Evolutionary conservation across 768 basidiomycete genomes (phyloP).

Genomic region (Rhizopogon salebrosus): DNA sequence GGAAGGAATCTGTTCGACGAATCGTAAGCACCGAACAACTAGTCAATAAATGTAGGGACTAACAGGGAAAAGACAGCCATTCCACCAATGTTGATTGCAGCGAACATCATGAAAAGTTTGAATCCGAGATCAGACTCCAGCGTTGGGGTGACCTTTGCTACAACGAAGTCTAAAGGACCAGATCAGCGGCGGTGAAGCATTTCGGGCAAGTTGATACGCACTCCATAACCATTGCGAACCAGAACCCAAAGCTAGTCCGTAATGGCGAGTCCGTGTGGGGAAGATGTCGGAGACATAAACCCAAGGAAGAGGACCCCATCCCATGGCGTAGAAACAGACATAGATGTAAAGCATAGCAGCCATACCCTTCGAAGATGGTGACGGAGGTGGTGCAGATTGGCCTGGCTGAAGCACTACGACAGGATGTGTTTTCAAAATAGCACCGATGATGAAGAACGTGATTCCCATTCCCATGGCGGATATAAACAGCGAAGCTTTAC

Average conservation of each 20-base stretch:
- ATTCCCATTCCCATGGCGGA: constrained; percentile 76
- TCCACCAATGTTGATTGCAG: constrained; percentile 63
- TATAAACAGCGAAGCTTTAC: constrained; percentile 65
- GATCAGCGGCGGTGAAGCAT: not conserved
- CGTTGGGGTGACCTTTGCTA: constrained; percentile 66
- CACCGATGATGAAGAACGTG: constrained; percentile 80
- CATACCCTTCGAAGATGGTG: constrained; percentile 68
- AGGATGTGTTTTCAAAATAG: constrained; percentile 76
- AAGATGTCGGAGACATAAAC: constrained; percentile 83
- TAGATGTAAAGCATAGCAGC: constrained; percentile 84
- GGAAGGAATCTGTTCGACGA: constrained; percentile 42
- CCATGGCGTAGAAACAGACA: constrained; percentile 85
- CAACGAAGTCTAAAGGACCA: constrained; percentile 51
- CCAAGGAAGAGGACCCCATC: constrained; percentile 70
- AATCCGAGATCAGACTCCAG: constrained; percentile 58
- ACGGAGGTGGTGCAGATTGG: constrained; percentile 36
- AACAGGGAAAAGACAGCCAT: constrained; percentile 67
- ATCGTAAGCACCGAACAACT: not conserved
- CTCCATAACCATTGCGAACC: constrained; percentile 83
- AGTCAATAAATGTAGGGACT: constrained; percentile 13
- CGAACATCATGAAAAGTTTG: constrained; percentile 78
- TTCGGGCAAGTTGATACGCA: constrained; percentile 26
- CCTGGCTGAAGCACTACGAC: constrained; percentile 31
- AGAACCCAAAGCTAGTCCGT: constrained; percentile 70
- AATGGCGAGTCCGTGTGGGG: constrained; percentile 78